Percentiles rank a stretch among this genome's conserved stretches.
Evolutionary conservation across 2,329 filamentous ascomycete species (phyloP).

Genomic region (Macrophomina phaseolina): DNA sequence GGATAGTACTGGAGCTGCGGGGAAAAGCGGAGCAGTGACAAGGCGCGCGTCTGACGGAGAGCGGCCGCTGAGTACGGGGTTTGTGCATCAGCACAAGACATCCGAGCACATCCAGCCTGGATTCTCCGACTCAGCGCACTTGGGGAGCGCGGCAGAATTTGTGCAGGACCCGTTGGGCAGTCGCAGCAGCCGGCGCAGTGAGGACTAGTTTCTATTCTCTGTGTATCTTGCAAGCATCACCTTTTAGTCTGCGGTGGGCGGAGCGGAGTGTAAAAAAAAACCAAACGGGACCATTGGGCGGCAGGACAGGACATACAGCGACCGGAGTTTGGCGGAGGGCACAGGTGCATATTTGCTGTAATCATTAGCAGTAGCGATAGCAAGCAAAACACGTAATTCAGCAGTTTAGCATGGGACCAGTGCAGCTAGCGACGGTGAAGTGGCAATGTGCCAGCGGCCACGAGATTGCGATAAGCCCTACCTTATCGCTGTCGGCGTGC

Average conservation of each 20-base stretch:
- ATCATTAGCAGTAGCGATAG: slow-evolving; percentile 18
- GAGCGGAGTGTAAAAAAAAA: slow-evolving; percentile 20
- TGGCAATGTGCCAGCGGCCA: not conserved
- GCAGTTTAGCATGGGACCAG: not conserved
- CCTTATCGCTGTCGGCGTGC: not conserved
- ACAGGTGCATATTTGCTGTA: slow-evolving; percentile 7
- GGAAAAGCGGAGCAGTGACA: not conserved
- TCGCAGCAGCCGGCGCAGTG: slow-evolving; percentile 16
- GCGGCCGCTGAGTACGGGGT: slow-evolving; percentile 45
- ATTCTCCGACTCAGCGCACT: slow-evolving; percentile 38
- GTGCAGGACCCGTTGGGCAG: slow-evolving; percentile 34
- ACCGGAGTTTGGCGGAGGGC: slow-evolving; percentile 17
- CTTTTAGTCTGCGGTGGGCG: slow-evolving; percentile 14
- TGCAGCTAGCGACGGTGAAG: not conserved
- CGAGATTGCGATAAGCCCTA: slow-evolving; percentile 17
- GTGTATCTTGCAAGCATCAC: slow-evolving; percentile 20
- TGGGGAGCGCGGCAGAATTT: slow-evolving; percentile 45
- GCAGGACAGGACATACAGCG: slow-evolving; percentile 18
- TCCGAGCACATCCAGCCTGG: slow-evolving; percentile 45
- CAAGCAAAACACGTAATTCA: slow-evolving; percentile 20
- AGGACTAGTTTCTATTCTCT: slow-evolving; percentile 14
- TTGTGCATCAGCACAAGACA: slow-evolving; percentile 46
- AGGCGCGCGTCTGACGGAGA: slow-evolving; percentile 26
- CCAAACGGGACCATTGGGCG: not conserved
- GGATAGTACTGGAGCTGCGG: not conserved